These are phyloP conservation scores for Vicia faba DNA, from an alignment of 306 rosid genomes.

Conservation along the genomic window DNA sequence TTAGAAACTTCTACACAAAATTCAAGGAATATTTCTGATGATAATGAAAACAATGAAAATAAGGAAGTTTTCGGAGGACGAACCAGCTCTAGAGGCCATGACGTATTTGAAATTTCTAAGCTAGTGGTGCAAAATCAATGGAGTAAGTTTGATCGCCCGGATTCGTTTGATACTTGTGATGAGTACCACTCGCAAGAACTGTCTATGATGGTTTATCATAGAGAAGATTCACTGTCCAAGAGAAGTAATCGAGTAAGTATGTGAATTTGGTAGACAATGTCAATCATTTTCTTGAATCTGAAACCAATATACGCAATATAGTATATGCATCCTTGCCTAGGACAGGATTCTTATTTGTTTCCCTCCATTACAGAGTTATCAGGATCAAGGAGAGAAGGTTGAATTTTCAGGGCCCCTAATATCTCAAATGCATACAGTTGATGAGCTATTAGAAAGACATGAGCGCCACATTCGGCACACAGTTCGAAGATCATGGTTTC, in stretches of 20 bases:
- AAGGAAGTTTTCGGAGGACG: conserved; percentile 48
- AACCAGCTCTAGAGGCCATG: conserved; percentile 61
- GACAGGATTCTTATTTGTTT: conserved; percentile 25
- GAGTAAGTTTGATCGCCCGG: conserved; percentile 90
- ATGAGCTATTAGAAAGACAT: conserved; percentile 87
- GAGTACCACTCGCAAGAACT: conserved; percentile 91
- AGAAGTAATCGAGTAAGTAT: conserved; percentile 78
- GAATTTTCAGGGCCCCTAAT: conserved; percentile 93
- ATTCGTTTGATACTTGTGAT: conserved; percentile 91
- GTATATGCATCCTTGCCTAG: conserved; percentile 6
- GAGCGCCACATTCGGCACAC: conserved; percentile 84
- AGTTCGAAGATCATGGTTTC: conserved; percentile 84
- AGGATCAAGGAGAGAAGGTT: conserved; percentile 80
- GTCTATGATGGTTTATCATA: conserved; percentile 64
- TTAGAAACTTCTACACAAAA: conserved; percentile 55
- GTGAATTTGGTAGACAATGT: conserved; percentile 10
- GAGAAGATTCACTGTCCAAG: conserved; percentile 68
- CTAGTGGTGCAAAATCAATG: conserved; percentile 75
- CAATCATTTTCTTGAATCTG: conserved; percentile 1
- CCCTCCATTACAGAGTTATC: conserved; percentile 58
- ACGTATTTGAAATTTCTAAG: conserved; percentile 67
- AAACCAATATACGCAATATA: conserved; percentile 22
- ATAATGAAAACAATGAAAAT: conserved; percentile 60
- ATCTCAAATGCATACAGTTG: conserved; percentile 83
- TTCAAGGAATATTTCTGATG: conserved; percentile 58